Conservation (phyloP, 495 filamentous ascomycete species). For the Penicillium cinerascens region DNA sequence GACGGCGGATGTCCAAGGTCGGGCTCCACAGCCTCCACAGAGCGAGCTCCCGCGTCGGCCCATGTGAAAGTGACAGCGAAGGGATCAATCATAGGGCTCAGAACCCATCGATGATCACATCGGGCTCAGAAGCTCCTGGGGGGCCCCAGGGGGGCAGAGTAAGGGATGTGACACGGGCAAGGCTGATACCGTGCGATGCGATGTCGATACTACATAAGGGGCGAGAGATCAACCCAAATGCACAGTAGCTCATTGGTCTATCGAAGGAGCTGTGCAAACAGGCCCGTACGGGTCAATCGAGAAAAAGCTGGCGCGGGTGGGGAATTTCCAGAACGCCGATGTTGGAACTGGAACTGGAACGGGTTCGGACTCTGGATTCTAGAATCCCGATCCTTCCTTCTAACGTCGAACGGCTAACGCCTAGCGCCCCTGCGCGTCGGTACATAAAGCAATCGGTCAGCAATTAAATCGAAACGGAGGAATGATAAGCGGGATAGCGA, state of each 20-base stretch:
- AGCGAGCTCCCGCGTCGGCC: constrained; percentile 7
- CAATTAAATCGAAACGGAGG: constrained; percentile 8
- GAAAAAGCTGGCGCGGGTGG: constrained; percentile 6
- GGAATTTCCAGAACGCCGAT: constrained; percentile 18
- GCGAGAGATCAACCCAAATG: too few species aligned
- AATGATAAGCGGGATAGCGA: background rate
- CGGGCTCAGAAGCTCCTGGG: background rate
- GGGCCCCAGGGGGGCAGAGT: background rate
- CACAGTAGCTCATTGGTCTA: too few species aligned
- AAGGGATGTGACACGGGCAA: background rate
- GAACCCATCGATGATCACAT: background rate
- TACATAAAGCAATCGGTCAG: background rate
- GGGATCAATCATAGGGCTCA: too few species aligned
- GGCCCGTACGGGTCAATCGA: constrained; percentile 17
- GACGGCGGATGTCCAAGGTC: constrained; percentile 1
- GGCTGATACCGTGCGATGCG: background rate
- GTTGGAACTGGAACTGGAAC: constrained; percentile 3
- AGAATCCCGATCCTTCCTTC: constrained; percentile 1
- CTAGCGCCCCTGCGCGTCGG: constrained; percentile 1
- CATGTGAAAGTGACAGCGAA: constrained; percentile 1
- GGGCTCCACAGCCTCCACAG: constrained; percentile 14
- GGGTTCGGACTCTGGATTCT: background rate
- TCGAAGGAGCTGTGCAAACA: background rate
- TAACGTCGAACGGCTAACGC: background rate
- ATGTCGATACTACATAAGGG: background rate